Evolutionary conservation across 2,329 filamentous ascomycete species (phyloP).

Genomic region (Fusarium sp.): DNA sequence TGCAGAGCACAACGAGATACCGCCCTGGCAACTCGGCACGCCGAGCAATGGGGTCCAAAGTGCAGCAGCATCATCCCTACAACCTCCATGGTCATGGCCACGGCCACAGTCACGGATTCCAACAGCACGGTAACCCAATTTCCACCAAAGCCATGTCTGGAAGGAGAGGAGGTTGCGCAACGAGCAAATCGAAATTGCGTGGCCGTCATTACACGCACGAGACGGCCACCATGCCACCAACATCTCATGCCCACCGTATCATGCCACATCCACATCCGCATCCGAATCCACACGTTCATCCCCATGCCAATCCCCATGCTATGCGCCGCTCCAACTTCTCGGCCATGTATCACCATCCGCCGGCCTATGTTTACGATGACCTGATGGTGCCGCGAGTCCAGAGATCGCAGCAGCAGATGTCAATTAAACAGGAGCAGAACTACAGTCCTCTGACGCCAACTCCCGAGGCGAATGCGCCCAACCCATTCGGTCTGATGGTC

Average conservation of each 20-base stretch:
- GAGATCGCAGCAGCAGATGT: slow-evolving; percentile 34
- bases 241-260: slow-evolving; percentile 33
- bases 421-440: slow-evolving; percentile 27
- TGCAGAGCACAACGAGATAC: slow-evolving; percentile 88
- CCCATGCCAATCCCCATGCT: neutral
- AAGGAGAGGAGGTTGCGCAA: slow-evolving; percentile 48
- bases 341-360: slow-evolving; percentile 30
- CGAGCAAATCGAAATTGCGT: slow-evolving; percentile 42
- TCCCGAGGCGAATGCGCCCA: slow-evolving; percentile 23
- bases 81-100: slow-evolving; percentile 3
- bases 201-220: slow-evolving; percentile 35
- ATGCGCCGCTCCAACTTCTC: slow-evolving; percentile 33
- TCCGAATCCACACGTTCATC: neutral
- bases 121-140: slow-evolving; percentile 39
- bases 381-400: slow-evolving; percentile 37
- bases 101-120: slow-evolving; percentile 15
- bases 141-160: slow-evolving; percentile 47
- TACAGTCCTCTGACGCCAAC: slow-evolving; percentile 39
- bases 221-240: slow-evolving; percentile 31
- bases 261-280: slow-evolving; percentile 17
- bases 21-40: slow-evolving; percentile 61
- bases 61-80: slow-evolving; percentile 24
- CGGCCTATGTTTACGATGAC: slow-evolving; percentile 32
- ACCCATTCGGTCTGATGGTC: slow-evolving; percentile 33
- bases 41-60: slow-evolving; percentile 28